These are phyloP conservation scores for Aphanocladium album DNA, from an alignment of 2,329 filamentous ascomycete genomes.

Conservation along the genomic window DNA sequence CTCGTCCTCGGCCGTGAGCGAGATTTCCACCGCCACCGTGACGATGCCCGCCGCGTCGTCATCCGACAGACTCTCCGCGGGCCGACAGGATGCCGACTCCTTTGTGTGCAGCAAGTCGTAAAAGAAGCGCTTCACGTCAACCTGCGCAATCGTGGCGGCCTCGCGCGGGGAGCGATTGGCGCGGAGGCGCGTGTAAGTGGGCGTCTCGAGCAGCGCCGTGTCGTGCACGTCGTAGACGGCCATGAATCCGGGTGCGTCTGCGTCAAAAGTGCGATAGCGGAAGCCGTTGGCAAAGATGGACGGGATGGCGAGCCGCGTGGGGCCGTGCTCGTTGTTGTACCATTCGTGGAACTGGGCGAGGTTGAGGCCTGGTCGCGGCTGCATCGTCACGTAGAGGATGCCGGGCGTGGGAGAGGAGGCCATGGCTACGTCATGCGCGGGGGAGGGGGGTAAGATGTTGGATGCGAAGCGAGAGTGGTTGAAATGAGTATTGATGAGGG, in stretches of 20 bases:
- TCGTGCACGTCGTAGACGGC: conserved; percentile 77
- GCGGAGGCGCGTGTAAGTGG: conserved; percentile 64
- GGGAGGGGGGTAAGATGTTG: background rate
- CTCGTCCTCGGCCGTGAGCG: conserved; percentile 43
- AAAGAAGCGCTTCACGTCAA: conserved; percentile 63
- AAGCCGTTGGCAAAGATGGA: conserved; percentile 72
- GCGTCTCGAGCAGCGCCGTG: conserved; percentile 64
- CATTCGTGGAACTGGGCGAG: conserved; percentile 76
- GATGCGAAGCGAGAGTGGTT: background rate
- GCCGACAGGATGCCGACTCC: conserved; percentile 51
- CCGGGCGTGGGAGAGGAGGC: conserved; percentile 42
- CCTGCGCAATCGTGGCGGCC: conserved; percentile 48
- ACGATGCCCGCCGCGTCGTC: conserved; percentile 55
- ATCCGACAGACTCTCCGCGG: conserved; percentile 55
- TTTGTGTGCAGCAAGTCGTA: conserved; percentile 60
- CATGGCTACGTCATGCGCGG: background rate
- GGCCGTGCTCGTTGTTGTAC: conserved; percentile 93
- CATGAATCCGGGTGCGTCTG: conserved; percentile 61
- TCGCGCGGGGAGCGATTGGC: conserved; percentile 51
- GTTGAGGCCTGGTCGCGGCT: conserved; percentile 63
- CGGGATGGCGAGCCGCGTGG: conserved; percentile 69
- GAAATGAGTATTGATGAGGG: background rate
- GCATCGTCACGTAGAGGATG: conserved; percentile 82
- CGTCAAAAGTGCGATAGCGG: conserved; percentile 67
- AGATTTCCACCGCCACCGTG: conserved; percentile 57